Evolutionary conservation across 2,329 filamentous ascomycete genomes (phyloP).

Genomic region (Arthrobotrys musiformis): DNA sequence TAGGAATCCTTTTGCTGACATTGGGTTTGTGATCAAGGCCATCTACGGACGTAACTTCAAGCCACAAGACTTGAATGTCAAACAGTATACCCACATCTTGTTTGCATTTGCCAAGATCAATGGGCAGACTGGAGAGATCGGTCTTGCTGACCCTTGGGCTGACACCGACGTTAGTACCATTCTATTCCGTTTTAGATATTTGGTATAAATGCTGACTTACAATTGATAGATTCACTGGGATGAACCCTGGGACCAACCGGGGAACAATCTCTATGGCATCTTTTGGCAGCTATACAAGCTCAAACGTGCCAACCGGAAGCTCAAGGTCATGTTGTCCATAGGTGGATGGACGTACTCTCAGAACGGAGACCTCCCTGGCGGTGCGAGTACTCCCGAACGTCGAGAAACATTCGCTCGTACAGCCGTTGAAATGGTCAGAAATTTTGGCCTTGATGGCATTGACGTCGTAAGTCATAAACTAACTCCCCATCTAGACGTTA

Average conservation of each 20-base stretch:
- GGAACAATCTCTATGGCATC: constrained; percentile 75
- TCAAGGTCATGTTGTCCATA: constrained; percentile 83
- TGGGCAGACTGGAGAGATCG: constrained; percentile 30
- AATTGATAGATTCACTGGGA: constrained; percentile 45
- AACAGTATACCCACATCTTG: constrained; percentile 87
- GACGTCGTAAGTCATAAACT: constrained; percentile 66
- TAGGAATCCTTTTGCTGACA: constrained; percentile 4
- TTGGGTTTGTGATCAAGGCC: constrained; percentile 65
- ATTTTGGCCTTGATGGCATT: constrained; percentile 80
- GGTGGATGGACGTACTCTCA: constrained; percentile 83
- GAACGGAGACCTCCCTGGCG: constrained; percentile 71
- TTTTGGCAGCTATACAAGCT: constrained; percentile 80
- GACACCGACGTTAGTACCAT: constrained; percentile 36
- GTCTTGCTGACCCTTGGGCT: constrained; percentile 42
- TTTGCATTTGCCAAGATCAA: constrained; percentile 66
- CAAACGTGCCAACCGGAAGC: constrained; percentile 78
- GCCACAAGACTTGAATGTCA: constrained; percentile 81
- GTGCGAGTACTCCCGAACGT: constrained; percentile 72
- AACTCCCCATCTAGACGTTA: neutral
- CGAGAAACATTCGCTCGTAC: constrained; percentile 75
- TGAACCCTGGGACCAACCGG: constrained; percentile 61
- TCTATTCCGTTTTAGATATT: neutral
- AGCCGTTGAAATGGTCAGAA: constrained; percentile 79
- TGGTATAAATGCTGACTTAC: neutral
- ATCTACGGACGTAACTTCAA: constrained; percentile 87